Conservation (phyloP, 495 filamentous ascomycete genomes). For the Patellaria atrata region DNA sequence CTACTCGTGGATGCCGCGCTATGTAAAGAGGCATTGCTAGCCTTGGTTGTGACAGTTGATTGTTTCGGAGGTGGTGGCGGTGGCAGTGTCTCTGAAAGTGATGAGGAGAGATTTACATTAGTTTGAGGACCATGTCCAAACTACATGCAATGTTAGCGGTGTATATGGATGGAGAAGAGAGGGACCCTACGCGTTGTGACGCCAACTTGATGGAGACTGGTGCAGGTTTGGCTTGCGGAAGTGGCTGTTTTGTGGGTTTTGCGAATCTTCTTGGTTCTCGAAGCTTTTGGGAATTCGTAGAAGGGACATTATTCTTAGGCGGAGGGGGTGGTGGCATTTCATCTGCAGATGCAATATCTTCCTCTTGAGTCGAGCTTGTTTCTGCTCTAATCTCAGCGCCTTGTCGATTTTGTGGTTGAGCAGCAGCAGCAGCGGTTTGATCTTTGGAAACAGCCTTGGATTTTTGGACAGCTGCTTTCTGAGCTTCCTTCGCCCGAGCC, state of each 20-base stretch:
- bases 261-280: conserved; percentile 45
- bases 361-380: conserved; percentile 18
- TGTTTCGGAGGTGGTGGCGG: conserved; percentile 35
- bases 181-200: conserved; percentile 39
- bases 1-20: conserved; percentile 47
- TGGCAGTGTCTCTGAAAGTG: conserved; percentile 16
- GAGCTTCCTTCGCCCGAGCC: conserved; percentile 45
- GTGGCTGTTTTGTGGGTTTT: conserved; percentile 54
- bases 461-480: conserved; percentile 23
- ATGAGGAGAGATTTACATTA: conserved; percentile 10
- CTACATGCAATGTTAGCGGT: no score
- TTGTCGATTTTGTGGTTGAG: conserved; percentile 6
- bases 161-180: no score
- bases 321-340: conserved; percentile 43
- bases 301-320: conserved; percentile 37
- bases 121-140: no score
- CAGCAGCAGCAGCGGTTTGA: conserved; percentile 23
- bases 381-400: conserved; percentile 6
- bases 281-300: conserved; percentile 36
- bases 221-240: conserved; percentile 53
- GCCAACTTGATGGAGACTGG: conserved; percentile 67
- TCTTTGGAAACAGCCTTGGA: conserved; percentile 20
- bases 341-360: conserved; percentile 30
- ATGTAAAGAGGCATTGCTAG: conserved; percentile 54
- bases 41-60: conserved; percentile 41